phyloP scores from a whole-genome alignment of 495 filamentous ascomycete species.

The Hypoxylon lienhwacheense region DNA sequence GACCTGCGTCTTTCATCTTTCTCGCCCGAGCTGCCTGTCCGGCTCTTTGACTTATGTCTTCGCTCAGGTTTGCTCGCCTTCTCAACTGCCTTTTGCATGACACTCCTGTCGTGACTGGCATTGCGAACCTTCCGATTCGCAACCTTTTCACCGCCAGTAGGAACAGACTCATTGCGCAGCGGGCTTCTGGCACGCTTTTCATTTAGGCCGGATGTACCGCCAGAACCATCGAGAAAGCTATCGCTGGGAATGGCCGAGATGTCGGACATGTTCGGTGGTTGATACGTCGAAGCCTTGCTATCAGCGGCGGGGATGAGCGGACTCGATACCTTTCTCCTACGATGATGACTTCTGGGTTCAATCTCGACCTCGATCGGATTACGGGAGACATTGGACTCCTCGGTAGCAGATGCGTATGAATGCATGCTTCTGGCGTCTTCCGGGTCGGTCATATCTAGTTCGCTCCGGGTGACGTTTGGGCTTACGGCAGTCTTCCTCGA shows the following conservation, averaged over 20 bases:
- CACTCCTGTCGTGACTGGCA: constrained; percentile 42
- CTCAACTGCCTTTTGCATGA: constrained; percentile 38
- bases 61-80: constrained; percentile 47
- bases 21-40: constrained; percentile 66
- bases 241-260: constrained; percentile 90
- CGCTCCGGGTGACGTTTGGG: constrained; percentile 60
- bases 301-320: constrained; percentile 57
- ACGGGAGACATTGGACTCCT: constrained; percentile 71
- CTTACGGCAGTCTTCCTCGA: constrained; percentile 62
- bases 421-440: constrained; percentile 54
- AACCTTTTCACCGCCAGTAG: constrained; percentile 54
- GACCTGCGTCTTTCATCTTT: constrained; percentile 64
- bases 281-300: constrained; percentile 62
- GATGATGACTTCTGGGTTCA: constrained; percentile 47
- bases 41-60: constrained; percentile 58
- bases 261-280: constrained; percentile 66
- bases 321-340: constrained; percentile 53
- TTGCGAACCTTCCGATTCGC: constrained; percentile 47
- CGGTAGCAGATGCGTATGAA: constrained; percentile 73
- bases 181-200: constrained; percentile 45
- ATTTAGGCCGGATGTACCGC: constrained; percentile 38
- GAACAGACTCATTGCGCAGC: constrained; percentile 41
- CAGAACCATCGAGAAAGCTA: constrained; percentile 78
- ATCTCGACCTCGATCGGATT: constrained; percentile 87
- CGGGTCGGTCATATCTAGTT: constrained; percentile 44